A percentile compares a stretch with the other conserved stretches of the same genome.
phyloP scores from a whole-genome alignment of 768 basidiomycete species.

The Kwoniella dejecticola region DNA sequence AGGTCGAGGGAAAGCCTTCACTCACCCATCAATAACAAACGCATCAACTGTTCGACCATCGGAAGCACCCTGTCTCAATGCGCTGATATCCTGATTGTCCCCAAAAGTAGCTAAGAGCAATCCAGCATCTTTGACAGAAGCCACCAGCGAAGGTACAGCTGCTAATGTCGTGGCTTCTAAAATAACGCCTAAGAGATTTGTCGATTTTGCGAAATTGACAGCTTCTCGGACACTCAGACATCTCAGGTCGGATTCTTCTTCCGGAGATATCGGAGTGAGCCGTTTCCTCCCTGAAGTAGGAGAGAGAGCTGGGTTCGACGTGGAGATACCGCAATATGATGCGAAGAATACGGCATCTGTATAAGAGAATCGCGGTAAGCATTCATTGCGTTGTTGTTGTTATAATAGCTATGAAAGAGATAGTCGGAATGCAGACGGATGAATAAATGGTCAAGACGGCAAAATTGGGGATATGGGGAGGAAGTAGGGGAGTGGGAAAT shows the following conservation, averaged over 20 bases:
- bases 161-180: constrained; percentile 80
- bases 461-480: no score
- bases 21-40: constrained; percentile 50
- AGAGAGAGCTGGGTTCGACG: constrained; percentile 21
- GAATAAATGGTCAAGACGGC: no score
- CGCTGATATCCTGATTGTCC: constrained; percentile 58
- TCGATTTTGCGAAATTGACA: constrained; percentile 87
- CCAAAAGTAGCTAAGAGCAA: constrained; percentile 84
- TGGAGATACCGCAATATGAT: constrained; percentile 74
- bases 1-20: no score
- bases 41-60: constrained; percentile 50
- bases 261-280: constrained; percentile 41
- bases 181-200: constrained; percentile 90
- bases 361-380: no score
- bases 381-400: no score
- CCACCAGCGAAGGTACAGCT: constrained; percentile 84
- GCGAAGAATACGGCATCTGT: constrained; percentile 82
- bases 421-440: no score
- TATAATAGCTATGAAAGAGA: no score
- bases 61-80: constrained; percentile 36
- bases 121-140: constrained; percentile 83
- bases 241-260: constrained; percentile 58
- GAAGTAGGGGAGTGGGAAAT: no score
- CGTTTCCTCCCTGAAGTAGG: constrained; percentile 11
- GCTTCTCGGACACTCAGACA: constrained; percentile 79